phyloP scores from a whole-genome alignment of 768 basidiomycete genomes.

The Tephrocybe sp. region DNA sequence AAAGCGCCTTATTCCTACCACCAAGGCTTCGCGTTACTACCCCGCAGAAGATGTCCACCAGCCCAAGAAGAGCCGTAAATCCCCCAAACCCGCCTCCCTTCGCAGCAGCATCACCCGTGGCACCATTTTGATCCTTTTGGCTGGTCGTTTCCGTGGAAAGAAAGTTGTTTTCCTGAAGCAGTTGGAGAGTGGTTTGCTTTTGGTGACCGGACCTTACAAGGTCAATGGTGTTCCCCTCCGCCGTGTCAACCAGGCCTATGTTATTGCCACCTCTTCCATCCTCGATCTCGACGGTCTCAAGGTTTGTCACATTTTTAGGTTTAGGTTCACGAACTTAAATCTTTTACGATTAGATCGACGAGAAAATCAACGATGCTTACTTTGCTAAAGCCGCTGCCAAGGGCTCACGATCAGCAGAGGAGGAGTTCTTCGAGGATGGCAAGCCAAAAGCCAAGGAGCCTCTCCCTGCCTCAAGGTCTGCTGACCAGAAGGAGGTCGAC shows the following conservation, averaged over 20 bases:
- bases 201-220: conserved; percentile 98
- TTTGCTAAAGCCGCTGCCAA: conserved; percentile 80
- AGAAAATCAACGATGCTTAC: conserved; percentile 92
- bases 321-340: neutral
- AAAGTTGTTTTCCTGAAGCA: conserved; percentile 98
- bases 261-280: conserved; percentile 96
- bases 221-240: conserved; percentile 97
- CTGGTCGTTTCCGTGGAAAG: conserved; percentile 97
- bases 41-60: conserved; percentile 91
- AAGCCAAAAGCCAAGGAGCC: conserved; percentile 88
- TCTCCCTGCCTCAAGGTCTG: conserved; percentile 82
- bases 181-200: conserved; percentile 83
- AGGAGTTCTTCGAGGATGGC: conserved; percentile 95
- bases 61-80: conserved; percentile 92
- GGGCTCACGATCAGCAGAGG: conserved; percentile 79
- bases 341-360: conserved; percentile 55
- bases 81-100: conserved; percentile 71
- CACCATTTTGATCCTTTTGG: conserved; percentile 92
- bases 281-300: conserved; percentile 73
- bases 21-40: conserved; percentile 89
- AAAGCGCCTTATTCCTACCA: conserved; percentile 81
- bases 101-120: conserved; percentile 91
- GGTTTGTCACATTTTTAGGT: conserved; percentile 41
- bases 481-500: conserved; percentile 90
- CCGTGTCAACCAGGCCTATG: conserved; percentile 98